Percentiles rank a stretch among this genome's conserved stretches.
Evolutionary conservation across 2,329 filamentous ascomycete species (phyloP).

Genomic region (Paraphoma sp.): DNA sequence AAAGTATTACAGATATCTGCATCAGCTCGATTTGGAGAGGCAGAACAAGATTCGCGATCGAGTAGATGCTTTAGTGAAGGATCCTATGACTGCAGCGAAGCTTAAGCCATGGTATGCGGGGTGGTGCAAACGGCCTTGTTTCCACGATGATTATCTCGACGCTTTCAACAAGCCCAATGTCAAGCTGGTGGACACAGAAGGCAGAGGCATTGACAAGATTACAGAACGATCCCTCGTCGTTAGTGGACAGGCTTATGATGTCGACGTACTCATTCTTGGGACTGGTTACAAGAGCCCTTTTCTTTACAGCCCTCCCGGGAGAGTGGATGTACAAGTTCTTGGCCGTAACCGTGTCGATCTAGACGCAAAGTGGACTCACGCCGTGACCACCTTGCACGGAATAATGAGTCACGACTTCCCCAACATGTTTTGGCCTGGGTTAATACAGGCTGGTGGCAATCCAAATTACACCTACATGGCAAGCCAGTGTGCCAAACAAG

Average conservation of each 20-base stretch:
- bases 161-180: slow-evolving; percentile 67
- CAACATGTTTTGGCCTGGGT: not conserved
- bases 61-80: slow-evolving; percentile 60
- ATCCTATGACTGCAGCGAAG: slow-evolving; percentile 57
- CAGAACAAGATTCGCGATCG: slow-evolving; percentile 50
- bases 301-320: not conserved
- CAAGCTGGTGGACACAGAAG: slow-evolving; percentile 65
- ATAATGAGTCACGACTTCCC: not conserved
- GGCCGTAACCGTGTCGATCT: not conserved
- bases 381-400: not conserved
- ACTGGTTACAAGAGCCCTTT: not conserved
- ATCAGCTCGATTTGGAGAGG: not conserved
- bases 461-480: too few relatives aligned
- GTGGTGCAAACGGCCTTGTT: slow-evolving; percentile 70
- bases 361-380: not conserved
- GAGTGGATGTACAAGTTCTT: not conserved
- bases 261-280: not conserved
- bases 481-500: too few relatives aligned
- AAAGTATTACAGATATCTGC: slow-evolving; percentile 53
- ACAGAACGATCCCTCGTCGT: not conserved
- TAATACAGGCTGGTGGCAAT: too few relatives aligned
- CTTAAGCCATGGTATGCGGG: slow-evolving; percentile 67
- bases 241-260: not conserved
- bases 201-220: not conserved
- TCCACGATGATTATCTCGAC: slow-evolving; percentile 66